Evolutionary conservation across 2,329 filamentous ascomycete species (phyloP), one percentile per base, ranked within the genome.

Genomic region (Diaporthe ilicicola): DNA sequence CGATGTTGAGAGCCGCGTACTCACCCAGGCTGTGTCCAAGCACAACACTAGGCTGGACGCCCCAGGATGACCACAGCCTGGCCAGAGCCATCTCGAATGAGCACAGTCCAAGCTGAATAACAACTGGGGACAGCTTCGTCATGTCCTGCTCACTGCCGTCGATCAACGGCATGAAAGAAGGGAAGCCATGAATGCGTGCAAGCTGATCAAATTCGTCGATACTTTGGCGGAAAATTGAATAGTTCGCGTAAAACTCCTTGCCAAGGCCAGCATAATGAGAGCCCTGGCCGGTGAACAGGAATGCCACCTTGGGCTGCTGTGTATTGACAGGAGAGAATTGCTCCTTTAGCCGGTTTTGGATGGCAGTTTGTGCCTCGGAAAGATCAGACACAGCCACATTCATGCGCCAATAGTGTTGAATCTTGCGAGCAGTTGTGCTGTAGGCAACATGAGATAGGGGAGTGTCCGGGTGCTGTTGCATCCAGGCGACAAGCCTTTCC

Each of bases 1-100:
- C 90, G 50, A 90, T 86, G 76, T 92, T 87, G 13, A 94, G 87
- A 66, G 91, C 91, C 50, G 91, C 90, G 74, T 92, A 93, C 78
- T 93, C 91, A 55, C 91, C 91, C 34, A 93, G 81, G 73, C 89
- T 92, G 77, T 88, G 87, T 12, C 87, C 87, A n/a, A 88, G 78
- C 3, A 88, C 86, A 4, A 67, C 72, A 46, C 70, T 72, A 2
- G 88, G 88, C 53, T 79, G 81, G 69, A 90, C 81, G 46, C 87
- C 88, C 85, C 87, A 88, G 1, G 85, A 86, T n/a, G 74, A 77
- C 88, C 88, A 90, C 1, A 90, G 80, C 50, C 82, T 83, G 4
- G 85, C 85, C 13, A 90, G 80, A 7, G 89, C 88, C 81, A 89
- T 90, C 78, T 90, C 85, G 55, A 89, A 84, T 70, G 84, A 86